A percentile compares a stretch with the other conserved stretches of the same genome.
phyloP scores from a whole-genome alignment of 257 asterid species.

The Solanum gandarillasii region DNA sequence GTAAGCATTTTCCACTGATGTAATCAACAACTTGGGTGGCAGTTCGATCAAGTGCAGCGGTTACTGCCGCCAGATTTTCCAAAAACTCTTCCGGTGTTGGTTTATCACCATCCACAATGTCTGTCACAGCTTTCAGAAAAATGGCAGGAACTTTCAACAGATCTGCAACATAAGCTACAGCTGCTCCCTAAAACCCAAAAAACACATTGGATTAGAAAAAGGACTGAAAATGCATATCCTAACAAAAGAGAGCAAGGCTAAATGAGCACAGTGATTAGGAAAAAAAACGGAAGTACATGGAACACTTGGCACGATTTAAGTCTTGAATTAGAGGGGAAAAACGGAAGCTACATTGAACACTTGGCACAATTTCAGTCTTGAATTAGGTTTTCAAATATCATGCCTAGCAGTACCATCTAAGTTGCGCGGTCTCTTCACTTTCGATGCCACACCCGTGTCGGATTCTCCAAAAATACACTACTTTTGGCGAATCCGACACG shows the following conservation, averaged over 20 bases:
- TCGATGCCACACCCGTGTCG: too few relatives aligned
- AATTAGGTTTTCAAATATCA: background rate
- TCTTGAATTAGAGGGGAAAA: background rate
- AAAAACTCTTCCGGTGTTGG: constrained; percentile 91
- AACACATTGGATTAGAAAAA: background rate
- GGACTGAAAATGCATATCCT: background rate
- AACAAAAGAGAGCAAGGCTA: background rate
- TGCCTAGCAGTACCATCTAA: background rate
- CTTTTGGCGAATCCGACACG: too few relatives aligned
- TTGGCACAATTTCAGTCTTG: background rate
- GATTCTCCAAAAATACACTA: too few relatives aligned
- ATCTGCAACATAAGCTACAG: constrained; percentile 88
- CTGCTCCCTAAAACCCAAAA: constrained; percentile 69
- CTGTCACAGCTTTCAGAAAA: constrained; percentile 86
- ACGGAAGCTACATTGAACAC: background rate
- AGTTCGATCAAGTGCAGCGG: constrained; percentile 77
- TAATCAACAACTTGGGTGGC: constrained; percentile 57
- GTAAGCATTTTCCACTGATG: constrained; percentile 53
- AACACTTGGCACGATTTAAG: background rate
- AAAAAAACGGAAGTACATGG: background rate
- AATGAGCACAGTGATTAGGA: background rate
- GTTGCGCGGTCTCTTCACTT: too few relatives aligned
- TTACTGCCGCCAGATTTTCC: constrained; percentile 66
- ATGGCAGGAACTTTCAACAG: constrained; percentile 71
- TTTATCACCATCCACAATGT: constrained; percentile 76